phyloP scores from a whole-genome alignment of 495 filamentous ascomycete genomes.

The Neurospora hispaniola region DNA sequence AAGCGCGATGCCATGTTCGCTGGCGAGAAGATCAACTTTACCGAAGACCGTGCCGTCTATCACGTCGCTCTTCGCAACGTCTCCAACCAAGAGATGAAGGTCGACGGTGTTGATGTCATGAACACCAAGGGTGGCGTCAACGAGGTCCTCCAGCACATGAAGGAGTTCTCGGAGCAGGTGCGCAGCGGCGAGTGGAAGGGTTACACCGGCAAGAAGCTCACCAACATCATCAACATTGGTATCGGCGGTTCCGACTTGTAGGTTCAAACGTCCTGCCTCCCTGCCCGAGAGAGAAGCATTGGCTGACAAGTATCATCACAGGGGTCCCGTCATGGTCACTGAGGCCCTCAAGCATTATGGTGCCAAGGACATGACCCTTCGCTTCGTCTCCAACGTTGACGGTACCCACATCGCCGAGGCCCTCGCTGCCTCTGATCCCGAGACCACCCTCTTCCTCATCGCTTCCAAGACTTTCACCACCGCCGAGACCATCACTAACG shows the following conservation, averaged over 20 bases:
- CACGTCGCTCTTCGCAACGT: constrained; percentile 89
- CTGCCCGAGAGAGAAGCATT: neutral
- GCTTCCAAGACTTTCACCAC: constrained; percentile 99
- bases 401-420: constrained; percentile 97
- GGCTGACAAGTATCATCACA: constrained; percentile 20
- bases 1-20: constrained; percentile 95
- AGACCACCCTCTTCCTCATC: constrained; percentile 94
- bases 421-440: constrained; percentile 75
- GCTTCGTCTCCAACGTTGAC: constrained; percentile 99
- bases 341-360: constrained; percentile 94
- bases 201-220: constrained; percentile 94
- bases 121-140: constrained; percentile 64
- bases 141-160: constrained; percentile 87
- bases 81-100: constrained; percentile 74
- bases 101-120: constrained; percentile 91
- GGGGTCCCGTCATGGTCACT: constrained; percentile 96
- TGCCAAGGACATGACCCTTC: constrained; percentile 69
- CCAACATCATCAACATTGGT: constrained; percentile 92
- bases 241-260: constrained; percentile 98
- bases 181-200: constrained; percentile 96
- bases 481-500: constrained; percentile 92
- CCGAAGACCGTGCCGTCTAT: constrained; percentile 91
- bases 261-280: constrained; percentile 23
- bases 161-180: constrained; percentile 90
- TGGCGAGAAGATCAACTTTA: constrained; percentile 98